Percentiles rank a stretch among this genome's conserved stretches.
These are phyloP conservation scores for Boletellus sp. DNA, from an alignment of 768 basidiomycete species.

Conservation along the genomic window DNA sequence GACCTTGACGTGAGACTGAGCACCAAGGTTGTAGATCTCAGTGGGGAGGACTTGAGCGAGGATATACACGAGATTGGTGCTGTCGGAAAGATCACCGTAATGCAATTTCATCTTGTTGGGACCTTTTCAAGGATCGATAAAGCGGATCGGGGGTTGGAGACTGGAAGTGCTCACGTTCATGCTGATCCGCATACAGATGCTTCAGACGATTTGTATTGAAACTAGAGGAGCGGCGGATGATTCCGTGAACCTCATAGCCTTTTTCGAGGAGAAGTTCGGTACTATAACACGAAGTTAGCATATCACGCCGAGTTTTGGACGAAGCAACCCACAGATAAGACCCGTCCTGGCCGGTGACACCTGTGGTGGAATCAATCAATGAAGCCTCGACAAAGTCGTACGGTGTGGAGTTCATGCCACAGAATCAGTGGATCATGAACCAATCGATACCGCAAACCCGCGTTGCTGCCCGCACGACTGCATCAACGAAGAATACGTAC, in stretches of 20 bases:
- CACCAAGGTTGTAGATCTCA: conserved; percentile 97
- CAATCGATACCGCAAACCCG: not conserved
- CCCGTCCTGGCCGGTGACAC: conserved; percentile 95
- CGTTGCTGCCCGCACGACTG: conserved; percentile 1
- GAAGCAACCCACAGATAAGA: conserved; percentile 77
- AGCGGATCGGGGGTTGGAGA: not conserved
- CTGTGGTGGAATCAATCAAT: conserved; percentile 38
- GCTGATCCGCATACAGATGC: conserved; percentile 89
- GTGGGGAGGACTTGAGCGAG: conserved; percentile 92
- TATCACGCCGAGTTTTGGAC: not conserved
- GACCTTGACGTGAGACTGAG: conserved; percentile 98
- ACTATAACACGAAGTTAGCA: conserved; percentile 35
- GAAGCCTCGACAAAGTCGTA: not conserved
- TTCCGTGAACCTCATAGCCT: conserved; percentile 91
- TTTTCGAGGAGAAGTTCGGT: conserved; percentile 82
- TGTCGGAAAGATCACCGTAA: conserved; percentile 92
- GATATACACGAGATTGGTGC: conserved; percentile 95
- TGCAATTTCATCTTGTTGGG: conserved; percentile 80
- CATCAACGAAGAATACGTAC: conserved; percentile 39
- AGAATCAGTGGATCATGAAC: not conserved
- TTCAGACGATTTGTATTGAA: conserved; percentile 97
- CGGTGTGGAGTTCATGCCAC: not conserved
- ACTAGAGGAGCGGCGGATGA: conserved; percentile 94
- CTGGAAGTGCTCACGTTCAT: conserved; percentile 63
- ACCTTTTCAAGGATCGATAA: conserved; percentile 35